A percentile compares a stretch with the other conserved stretches of the same genome.
Evolutionary conservation across 2,329 filamentous ascomycete genomes (phyloP).

Genomic region (Diaporthe citri): DNA sequence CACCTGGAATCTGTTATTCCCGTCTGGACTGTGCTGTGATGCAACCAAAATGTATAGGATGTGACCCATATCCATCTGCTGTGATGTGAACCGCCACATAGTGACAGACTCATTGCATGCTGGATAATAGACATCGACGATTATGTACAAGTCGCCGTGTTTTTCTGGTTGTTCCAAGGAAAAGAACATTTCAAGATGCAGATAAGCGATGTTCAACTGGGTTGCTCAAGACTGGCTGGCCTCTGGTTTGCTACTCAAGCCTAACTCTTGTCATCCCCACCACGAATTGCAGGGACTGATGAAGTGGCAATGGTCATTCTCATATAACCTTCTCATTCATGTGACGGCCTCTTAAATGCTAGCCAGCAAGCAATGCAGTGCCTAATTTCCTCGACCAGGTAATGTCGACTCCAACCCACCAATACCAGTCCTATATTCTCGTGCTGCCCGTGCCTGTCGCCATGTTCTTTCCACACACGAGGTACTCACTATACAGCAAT

Average conservation of each 20-base stretch:
- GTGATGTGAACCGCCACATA: no score
- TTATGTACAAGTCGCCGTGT: background rate
- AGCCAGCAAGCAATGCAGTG: slow-evolving; percentile 25
- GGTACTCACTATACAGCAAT: background rate
- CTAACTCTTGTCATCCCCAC: background rate
- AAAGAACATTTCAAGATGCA: background rate
- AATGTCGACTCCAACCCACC: background rate
- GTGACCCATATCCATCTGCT: no score
- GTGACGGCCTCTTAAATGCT: slow-evolving; percentile 1
- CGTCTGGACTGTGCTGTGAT: background rate
- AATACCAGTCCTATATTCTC: background rate
- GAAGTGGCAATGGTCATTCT: background rate
- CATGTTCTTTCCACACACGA: background rate
- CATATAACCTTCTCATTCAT: background rate
- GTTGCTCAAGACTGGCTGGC: background rate
- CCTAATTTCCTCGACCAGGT: background rate
- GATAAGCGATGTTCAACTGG: background rate
- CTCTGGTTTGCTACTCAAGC: background rate
- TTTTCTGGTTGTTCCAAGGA: background rate
- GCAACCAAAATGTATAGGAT: no score
- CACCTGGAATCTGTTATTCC: background rate
- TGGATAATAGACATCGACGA: background rate
- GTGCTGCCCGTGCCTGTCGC: background rate
- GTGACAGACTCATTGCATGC: background rate
- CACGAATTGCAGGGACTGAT: background rate